Base-by-base conservation (phyloP, 345 rosid species). In the Raphanus raphanistrum region DNA sequence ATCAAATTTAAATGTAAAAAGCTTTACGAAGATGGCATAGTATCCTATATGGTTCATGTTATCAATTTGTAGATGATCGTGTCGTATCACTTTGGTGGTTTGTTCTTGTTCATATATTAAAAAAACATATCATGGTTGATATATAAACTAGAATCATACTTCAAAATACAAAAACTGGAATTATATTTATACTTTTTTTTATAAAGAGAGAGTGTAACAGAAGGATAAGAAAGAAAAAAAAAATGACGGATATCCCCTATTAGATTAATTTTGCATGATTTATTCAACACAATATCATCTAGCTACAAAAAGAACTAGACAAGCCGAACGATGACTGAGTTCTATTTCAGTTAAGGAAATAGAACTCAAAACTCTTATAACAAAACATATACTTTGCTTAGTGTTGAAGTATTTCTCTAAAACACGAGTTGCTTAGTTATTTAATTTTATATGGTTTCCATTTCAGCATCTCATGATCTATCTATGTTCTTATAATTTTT, bases 41-140 rank as follows among this genome's bases (percentile, higher is more conserved):
- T 66, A 66, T 15, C 48, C 6, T 55, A 29, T 55, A 41, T 58
- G 6, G 3, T 31, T 38, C 57, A 38, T 35, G 71, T 33, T 8
- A 64, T 64, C 63, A 63, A 9, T n/a, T 33, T 64, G 71, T 33
- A 64, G n/a, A 64, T 50, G 68, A 61, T 27, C 45, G 59, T 41
- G 28, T 55, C 61, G 62, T 57, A 13, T 57, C 59, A 45, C 76
- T 62, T 48, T 62, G 29, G 48, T 45, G 26, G 21, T 61, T 35
- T 9, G 29, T 57, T 16, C 9, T 50, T 50, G 57, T 50, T 43
- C 45, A 38, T 38, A 38, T 38, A 38, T 38, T 38, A 8, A 38
- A 12, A 38, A 38, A 48, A 48, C 54, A 48, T 48, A 48, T 48
- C 54, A 13, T 48, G 54, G 54, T 48, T 48, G 16, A 45, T 13